These are phyloP conservation scores for Trichoderma pleuroti DNA, from an alignment of 2,329 filamentous ascomycete species.

Conservation along the genomic window DNA sequence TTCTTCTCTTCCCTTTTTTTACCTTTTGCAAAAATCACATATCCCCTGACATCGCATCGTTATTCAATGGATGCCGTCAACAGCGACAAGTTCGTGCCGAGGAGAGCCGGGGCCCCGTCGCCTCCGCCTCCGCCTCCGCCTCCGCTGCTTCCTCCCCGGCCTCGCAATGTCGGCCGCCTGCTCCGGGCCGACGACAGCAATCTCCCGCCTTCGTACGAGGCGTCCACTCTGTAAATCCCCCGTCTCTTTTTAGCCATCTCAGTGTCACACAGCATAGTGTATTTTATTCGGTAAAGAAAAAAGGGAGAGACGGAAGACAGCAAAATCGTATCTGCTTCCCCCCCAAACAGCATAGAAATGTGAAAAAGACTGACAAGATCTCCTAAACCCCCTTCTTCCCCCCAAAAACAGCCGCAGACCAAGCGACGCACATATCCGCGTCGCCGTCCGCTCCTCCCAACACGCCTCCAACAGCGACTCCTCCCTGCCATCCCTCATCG, in stretches of 20 bases:
- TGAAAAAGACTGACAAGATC: not conserved
- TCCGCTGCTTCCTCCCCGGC: not conserved
- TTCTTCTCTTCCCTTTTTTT: not conserved
- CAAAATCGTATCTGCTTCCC: not conserved
- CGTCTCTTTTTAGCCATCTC: not conserved
- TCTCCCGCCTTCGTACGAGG: constrained; percentile 15
- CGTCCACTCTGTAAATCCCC: constrained; percentile 2
- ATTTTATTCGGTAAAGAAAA: not conserved
- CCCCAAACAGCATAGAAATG: not conserved
- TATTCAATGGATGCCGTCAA: not conserved
- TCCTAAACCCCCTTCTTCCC: not conserved
- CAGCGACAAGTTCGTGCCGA: not conserved
- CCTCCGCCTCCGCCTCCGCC: not conserved
- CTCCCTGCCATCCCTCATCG: not conserved
- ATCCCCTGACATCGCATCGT: too few species aligned
- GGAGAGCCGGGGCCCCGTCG: not conserved
- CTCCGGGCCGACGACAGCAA: not conserved
- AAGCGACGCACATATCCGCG: constrained; percentile 11
- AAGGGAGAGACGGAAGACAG: not conserved
- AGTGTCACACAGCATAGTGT: not conserved
- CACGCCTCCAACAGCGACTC: not conserved
- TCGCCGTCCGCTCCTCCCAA: constrained; percentile 9
- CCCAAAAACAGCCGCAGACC: not conserved
- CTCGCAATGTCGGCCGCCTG: not conserved
- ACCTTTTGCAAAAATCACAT: not conserved